Base-by-base conservation (phyloP, 2,329 filamentous ascomycete genomes). In the Cytospora mali region DNA sequence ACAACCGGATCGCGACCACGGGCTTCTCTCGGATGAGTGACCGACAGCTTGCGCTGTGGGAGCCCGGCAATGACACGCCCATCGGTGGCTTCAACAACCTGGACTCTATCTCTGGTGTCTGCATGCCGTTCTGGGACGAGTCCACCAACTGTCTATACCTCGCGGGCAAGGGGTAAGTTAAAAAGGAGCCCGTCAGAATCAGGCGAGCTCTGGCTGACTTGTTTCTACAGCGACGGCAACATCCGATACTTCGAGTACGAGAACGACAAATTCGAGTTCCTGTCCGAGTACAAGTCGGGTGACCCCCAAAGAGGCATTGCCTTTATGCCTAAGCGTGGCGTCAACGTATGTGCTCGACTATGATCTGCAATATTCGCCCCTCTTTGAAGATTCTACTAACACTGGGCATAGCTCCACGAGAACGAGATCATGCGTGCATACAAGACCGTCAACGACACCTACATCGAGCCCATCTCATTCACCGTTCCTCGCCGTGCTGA, bases 21-120 rank as follows among this genome's bases (percentile, higher is more conserved):
- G 95, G 95, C 68, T 99, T 99, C 83, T 97, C 93, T 56, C 91
- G 89, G 75, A 98, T 98, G 95, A 98, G 95, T 75, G 95, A 99
- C 79, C 88, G 95, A 59, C 95, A 99, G 76, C 84, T 99, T 69
- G 95, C 91, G 58, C 83, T 99, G 42, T 99, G 95, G 95, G 95
- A 99, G 80, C 88, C 93, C 54, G 91, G 93, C 69, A 89, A 87
- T 67, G 86, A 88, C 39, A 89, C 96, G 71, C 95, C 95, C 55
- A 89, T 98, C 71, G 93, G 92, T 56, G 93, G 93, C 18, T 97
- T 97, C 79, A 88, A 86, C 71, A 90, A 91, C 69, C 84, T 99
- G 55, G 95, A 99, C 78, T 96, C 92, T 53, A 97, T 97, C 72
- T 97, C 94, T 52, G 95, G 95, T 75, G 93, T 99, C 64, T 96